Evolutionary conservation across 179 eudicot genomes (phyloP), one percentile per base, ranked within the genome.

Genomic region (Carnegiea gigantea): DNA sequence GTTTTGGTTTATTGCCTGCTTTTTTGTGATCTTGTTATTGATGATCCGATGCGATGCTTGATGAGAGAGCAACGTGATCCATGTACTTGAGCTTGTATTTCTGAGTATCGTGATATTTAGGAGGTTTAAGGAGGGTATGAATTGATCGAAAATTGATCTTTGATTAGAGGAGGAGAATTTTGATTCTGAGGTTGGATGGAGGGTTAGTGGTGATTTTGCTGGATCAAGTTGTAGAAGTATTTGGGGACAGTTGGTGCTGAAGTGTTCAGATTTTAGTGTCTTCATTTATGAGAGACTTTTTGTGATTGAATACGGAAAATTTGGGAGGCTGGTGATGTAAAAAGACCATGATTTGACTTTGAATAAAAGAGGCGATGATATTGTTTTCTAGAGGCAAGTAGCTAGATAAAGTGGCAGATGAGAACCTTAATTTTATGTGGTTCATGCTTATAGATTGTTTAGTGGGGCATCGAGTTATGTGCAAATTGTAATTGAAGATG

Each of bases 41-140:
- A 82, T 85, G 83, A 85, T 85, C 82, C 33, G 80, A 78, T 78
- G 73, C 33, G 80, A 78, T 78, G 73, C n/a, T 74, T 40, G 17
- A 36, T 3, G 38, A 5, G 33, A 14, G n/a, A 26, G 62, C 36
- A 48, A 6, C 68, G 33, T 33, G 83, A 81, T 76, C 83, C 57
- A 64, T 24, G 4, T 18, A 40, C 8, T 40, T 40, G 0, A 24
- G 76, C 9, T 76, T 9, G 38, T 21, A 18, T 24, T 33, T 75
- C 7, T n/a, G 44, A 5, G 44, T 40, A 40, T 40, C 44, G 44
- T 40, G 0, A 62, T 15, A 28, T 64, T 18, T 82, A 0, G 11
- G 68, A 62, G 68, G 75, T 18, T 65, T 4, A 38, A 46, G 33
- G 10, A 67, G 79, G 18, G 46, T 80, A 4, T 62, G 78, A 43